Base-by-base conservation (phyloP, 441 rosid species). In the Croton setiger region DNA sequence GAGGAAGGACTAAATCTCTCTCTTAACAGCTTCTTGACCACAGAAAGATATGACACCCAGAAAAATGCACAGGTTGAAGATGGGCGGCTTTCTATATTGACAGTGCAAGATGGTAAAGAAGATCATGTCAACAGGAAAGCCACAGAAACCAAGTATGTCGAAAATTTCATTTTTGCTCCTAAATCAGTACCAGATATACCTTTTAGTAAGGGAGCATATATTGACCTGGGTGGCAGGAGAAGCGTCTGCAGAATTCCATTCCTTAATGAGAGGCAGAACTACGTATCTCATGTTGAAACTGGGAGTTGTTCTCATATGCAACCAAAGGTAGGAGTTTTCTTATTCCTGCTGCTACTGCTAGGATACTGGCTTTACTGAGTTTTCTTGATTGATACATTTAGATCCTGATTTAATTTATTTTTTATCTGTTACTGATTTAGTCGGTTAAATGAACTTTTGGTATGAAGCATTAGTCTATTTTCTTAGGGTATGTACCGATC, bases 291-390 rank as follows among this genome's bases (percentile, higher is more conserved):
- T 63, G 54, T 76, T 63, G 87, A 83, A 63, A 80, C 72, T 64
- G 83, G 76, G 33, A 75, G 72, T 72, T 57, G 31, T 61, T 84
- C 90, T 75, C 73, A 52, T 62, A 69, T 79, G 80, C 85, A 75
- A 68, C 87, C 75, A 79, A 79, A 77, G 96, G 99, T 92, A 83
- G 63, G 81, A 60, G 57, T 65, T 70, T 71, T 67, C 18, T 39
- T 67, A 37, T 67, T 72, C 60, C 67, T 69, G 7, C 68, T 72
- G 62, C 36, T 53, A 60, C 37, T 70, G 37, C 62, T 67, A 20
- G 12, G 70, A 14, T 27, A 41, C 18, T 61, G 49, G 54, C 44
- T 39, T 21, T 45, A 17, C 36, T 41, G 43, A 67, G 9, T 51
- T 51, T 63, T 21, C 21, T 7, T 27, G 37, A 55, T 58, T 27